Evolutionary conservation across 768 basidiomycete species (phyloP).

Genomic region (Lentinula edodes): DNA sequence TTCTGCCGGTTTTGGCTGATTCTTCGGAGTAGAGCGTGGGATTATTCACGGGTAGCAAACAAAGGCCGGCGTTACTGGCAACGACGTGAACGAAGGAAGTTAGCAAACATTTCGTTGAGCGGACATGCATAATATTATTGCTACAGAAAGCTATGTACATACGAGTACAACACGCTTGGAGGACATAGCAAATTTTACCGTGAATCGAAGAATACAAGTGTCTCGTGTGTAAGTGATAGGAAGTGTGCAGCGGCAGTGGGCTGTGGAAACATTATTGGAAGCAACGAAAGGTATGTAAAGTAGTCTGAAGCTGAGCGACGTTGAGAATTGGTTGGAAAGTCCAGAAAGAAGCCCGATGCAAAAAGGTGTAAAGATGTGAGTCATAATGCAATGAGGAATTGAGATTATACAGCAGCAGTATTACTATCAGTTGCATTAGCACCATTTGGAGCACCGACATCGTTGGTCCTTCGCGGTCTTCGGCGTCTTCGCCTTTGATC

Average conservation of each 20-base stretch:
- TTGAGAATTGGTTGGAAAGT: background rate
- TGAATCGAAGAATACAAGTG: background rate
- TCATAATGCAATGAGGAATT: no score
- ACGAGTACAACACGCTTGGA: background rate
- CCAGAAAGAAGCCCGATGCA: no score
- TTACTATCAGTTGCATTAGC: background rate
- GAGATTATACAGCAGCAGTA: background rate
- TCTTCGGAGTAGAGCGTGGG: slow-evolving; percentile 34
- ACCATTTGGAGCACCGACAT: slow-evolving; percentile 7
- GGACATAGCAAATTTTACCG: background rate
- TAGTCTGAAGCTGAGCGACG: background rate
- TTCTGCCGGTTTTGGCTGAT: slow-evolving; percentile 34
- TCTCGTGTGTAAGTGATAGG: background rate
- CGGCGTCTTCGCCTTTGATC: slow-evolving; percentile 21
- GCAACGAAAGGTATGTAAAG: background rate
- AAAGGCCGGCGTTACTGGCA: background rate
- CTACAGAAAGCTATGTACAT: background rate
- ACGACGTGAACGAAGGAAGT: no score
- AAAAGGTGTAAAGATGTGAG: no score
- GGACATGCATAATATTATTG: background rate
- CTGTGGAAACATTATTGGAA: background rate
- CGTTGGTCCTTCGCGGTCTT: slow-evolving; percentile 16
- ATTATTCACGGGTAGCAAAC: slow-evolving; percentile 14
- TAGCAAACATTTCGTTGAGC: no score
- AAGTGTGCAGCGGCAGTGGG: background rate